Evolutionary conservation across 352 stramenopile genomes (phyloP).

Genomic region (Phytophthora fragariae): DNA sequence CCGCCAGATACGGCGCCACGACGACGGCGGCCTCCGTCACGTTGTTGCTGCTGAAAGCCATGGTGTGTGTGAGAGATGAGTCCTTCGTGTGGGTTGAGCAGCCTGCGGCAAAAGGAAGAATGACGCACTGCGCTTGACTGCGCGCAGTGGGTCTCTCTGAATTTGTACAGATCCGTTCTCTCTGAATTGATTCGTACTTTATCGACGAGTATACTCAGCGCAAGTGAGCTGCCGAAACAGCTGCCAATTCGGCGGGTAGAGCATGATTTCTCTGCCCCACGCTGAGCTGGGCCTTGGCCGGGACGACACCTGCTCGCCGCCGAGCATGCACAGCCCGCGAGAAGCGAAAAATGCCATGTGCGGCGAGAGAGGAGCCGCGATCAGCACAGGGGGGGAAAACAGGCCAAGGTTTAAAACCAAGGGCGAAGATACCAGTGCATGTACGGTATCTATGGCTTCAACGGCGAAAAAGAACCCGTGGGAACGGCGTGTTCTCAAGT

Average conservation of each 20-base stretch:
- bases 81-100: constrained; percentile 13
- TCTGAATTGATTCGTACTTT: constrained; percentile 10
- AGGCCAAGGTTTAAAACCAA: not conserved
- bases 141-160: not conserved
- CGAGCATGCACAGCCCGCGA: constrained; percentile 19
- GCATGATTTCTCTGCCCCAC: constrained; percentile 7
- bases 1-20: constrained; percentile 63
- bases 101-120: constrained; percentile 37
- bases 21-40: constrained; percentile 39
- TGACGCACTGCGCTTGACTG: constrained; percentile 15
- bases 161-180: constrained; percentile 9
- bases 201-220: not conserved
- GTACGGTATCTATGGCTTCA: not conserved
- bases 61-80: not conserved
- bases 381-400: constrained; percentile 10
- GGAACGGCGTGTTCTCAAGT: constrained; percentile 15
- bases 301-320: not conserved
- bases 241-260: not conserved
- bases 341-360: constrained; percentile 34
- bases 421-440: not conserved
- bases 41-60: constrained; percentile 24
- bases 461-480: constrained; percentile 19
- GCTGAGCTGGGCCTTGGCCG: constrained; percentile 13
- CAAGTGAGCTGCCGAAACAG: constrained; percentile 7
- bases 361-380: constrained; percentile 23